A percentile compares a stretch with the other conserved stretches of the same genome.
Evolutionary conservation across 2,329 filamentous ascomycete species (phyloP).

Genomic region (Fusarium dimerum): DNA sequence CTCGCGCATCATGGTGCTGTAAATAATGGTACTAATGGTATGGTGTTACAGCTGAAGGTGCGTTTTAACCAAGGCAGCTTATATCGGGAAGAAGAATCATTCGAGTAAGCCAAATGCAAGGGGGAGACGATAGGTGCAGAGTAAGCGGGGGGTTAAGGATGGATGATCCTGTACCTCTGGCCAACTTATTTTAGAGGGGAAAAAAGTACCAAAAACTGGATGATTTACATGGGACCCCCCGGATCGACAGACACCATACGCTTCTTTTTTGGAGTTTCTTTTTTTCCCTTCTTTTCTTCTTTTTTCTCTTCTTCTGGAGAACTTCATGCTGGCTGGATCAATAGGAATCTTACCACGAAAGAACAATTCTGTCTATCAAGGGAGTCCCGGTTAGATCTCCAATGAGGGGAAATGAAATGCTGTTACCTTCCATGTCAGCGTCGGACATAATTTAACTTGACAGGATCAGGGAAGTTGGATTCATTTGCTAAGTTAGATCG

Average conservation of each 20-base stretch:
- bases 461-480: neutral
- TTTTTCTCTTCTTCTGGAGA: too few relatives aligned
- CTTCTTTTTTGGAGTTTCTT: constrained; percentile 1
- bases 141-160: constrained; percentile 8
- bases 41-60: neutral
- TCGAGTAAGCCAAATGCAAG: neutral
- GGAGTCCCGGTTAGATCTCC: neutral
- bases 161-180: constrained; percentile 6
- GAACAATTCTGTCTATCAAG: neutral
- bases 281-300: too few relatives aligned
- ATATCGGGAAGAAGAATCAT: too few relatives aligned
- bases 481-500: neutral
- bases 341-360: neutral
- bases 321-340: too few relatives aligned
- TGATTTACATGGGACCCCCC: constrained; percentile 26
- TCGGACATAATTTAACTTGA: too few relatives aligned
- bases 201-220: constrained; percentile 20
- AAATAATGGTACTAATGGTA: too few relatives aligned
- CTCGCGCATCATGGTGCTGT: too few relatives aligned
- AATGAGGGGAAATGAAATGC: neutral
- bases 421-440: too few relatives aligned
- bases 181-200: constrained; percentile 6
- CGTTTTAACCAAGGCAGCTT: too few relatives aligned
- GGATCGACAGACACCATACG: constrained; percentile 16
- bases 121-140: constrained; percentile 10